A percentile compares a stretch with the other conserved stretches of the same genome.
phyloP scores from a whole-genome alignment of 1,284 basidiomycete species.

The Ceratobasidium sp. region DNA sequence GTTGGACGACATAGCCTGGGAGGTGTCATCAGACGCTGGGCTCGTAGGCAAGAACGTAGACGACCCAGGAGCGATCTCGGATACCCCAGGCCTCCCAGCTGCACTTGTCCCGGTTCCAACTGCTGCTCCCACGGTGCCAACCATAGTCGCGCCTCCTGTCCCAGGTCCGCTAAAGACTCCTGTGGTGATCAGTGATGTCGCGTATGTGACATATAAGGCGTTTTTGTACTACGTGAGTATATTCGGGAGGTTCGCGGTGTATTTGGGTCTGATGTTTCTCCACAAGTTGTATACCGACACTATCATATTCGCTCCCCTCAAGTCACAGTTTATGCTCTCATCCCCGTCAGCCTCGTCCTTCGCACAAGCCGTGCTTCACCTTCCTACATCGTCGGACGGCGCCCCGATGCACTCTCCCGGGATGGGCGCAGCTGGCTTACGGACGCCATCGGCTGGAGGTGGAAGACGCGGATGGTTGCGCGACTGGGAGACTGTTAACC shows the following conservation, averaged over 20 bases:
- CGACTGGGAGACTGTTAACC: slow-evolving; percentile 65
- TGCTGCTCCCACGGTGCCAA: not conserved
- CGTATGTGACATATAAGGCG: slow-evolving; percentile 82
- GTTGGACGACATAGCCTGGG: slow-evolving; percentile 35
- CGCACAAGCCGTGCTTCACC: slow-evolving; percentile 43
- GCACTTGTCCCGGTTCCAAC: slow-evolving; percentile 17
- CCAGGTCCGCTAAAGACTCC: slow-evolving; percentile 55
- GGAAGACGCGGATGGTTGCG: slow-evolving; percentile 63
- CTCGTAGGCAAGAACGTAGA: slow-evolving; percentile 29
- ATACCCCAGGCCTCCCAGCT: slow-evolving; percentile 19
- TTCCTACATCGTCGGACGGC: slow-evolving; percentile 42
- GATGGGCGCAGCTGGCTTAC: not conserved
- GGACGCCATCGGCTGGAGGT: slow-evolving; percentile 47
- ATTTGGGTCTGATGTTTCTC: not conserved
- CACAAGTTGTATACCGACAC: slow-evolving; percentile 87
- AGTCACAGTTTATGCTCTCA: slow-evolving; percentile 58
- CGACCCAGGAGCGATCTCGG: slow-evolving; percentile 25
- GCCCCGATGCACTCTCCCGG: slow-evolving; percentile 29
- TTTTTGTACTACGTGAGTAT: slow-evolving; percentile 78
- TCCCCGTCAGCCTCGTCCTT: slow-evolving; percentile 55
- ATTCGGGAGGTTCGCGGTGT: not conserved
- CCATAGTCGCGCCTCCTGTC: slow-evolving; percentile 1
- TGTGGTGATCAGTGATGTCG: slow-evolving; percentile 75
- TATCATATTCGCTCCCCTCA: slow-evolving; percentile 83
- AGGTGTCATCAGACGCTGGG: slow-evolving; percentile 38